These are phyloP conservation scores for Puccinia triticina DNA, from an alignment of 1,284 basidiomycete species.

Conservation along the genomic window DNA sequence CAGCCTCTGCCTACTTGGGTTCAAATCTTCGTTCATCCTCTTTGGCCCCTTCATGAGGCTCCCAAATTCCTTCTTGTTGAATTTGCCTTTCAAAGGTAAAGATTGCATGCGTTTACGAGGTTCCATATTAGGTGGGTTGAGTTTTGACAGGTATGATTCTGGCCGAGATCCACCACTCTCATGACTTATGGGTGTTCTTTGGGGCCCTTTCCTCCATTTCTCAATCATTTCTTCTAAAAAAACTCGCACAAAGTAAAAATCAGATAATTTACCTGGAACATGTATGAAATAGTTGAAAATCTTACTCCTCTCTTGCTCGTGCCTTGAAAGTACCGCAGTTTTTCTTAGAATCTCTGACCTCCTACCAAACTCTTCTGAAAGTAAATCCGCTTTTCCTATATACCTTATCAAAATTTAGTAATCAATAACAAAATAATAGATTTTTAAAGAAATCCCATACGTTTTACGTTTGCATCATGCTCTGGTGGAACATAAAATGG, in stretches of 20 bases:
- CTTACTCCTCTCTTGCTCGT: background rate
- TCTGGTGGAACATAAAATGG: background rate
- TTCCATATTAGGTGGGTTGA: background rate
- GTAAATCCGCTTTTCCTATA: background rate
- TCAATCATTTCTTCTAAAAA: background rate
- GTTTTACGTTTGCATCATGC: background rate
- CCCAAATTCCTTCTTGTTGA: conserved; percentile 3
- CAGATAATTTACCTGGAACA: background rate
- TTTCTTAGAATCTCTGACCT: background rate
- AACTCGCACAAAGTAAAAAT: background rate
- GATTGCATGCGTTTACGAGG: conserved; percentile 4
- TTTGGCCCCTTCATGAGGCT: background rate
- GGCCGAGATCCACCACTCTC: no score
- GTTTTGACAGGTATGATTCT: background rate
- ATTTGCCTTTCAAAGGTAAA: background rate
- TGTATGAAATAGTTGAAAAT: background rate
- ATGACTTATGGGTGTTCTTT: background rate
- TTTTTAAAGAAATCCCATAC: background rate
- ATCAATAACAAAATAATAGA: background rate
- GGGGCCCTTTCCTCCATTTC: background rate
- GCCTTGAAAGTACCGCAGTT: background rate
- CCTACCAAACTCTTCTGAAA: background rate
- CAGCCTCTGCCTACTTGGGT: background rate
- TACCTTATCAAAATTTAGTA: background rate
- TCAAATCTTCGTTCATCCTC: background rate